Percentiles rank a stretch among this genome's conserved stretches.
Conservation (phyloP, 805 yeast species). For the Yarrowia sp. region DNA sequence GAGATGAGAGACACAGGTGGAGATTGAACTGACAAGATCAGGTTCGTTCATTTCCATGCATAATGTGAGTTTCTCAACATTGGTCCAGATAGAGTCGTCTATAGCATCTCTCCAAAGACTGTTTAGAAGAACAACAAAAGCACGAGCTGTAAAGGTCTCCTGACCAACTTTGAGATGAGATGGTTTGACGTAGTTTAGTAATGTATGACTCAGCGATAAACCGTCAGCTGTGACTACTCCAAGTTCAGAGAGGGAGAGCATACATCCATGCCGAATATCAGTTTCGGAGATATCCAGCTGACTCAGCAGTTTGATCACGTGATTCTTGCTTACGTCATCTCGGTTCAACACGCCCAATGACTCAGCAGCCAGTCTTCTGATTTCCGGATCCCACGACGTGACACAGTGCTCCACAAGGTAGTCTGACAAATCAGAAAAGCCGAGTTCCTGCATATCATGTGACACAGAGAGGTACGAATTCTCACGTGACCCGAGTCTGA, state of each 20-base stretch:
- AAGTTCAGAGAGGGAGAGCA: neutral
- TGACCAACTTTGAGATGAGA: neutral
- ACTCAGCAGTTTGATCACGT: neutral
- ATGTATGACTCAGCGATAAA: neutral
- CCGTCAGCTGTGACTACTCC: neutral
- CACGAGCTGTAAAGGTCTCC: constrained; percentile 3
- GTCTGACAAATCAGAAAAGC: constrained; percentile 32
- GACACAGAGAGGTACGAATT: constrained; percentile 45
- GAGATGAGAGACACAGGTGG: neutral
- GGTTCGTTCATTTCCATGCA: constrained; percentile 11
- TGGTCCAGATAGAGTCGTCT: neutral
- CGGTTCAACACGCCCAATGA: constrained; percentile 37
- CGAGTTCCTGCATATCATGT: constrained; percentile 32
- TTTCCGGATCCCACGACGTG: constrained; percentile 44
- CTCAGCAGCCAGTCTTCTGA: constrained; percentile 45
- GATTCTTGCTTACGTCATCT: neutral
- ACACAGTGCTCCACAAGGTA: constrained; percentile 41
- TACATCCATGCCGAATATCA: neutral
- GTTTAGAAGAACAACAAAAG: neutral
- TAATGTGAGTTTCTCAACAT: neutral
- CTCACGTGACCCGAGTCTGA: constrained; percentile 46
- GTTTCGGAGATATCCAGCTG: neutral
- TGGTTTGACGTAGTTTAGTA: neutral
- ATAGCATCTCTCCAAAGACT: neutral
- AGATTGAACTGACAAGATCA: neutral